Evolutionary conservation across 106 monocot genomes (phyloP).

Genomic region (Dendrobium huoshanense): DNA sequence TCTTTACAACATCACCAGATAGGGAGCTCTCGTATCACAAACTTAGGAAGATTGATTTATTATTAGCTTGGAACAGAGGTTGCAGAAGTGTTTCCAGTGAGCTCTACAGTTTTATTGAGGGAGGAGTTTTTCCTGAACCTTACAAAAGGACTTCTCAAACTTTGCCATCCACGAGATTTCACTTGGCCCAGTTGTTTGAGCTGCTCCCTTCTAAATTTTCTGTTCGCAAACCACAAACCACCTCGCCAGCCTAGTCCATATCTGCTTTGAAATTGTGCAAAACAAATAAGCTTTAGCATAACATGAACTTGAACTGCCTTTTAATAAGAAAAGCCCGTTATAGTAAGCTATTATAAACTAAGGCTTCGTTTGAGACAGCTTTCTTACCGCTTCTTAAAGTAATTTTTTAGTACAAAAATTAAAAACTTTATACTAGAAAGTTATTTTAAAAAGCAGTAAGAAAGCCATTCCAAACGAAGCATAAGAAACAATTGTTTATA

Average conservation of each 20-base stretch:
- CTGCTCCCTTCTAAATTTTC: slow-evolving; percentile 63
- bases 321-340: too few species aligned
- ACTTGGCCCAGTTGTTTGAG: slow-evolving; percentile 61
- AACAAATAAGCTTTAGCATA: too few species aligned
- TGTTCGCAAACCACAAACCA: slow-evolving; percentile 67
- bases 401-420: too few species aligned
- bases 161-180: slow-evolving; percentile 57
- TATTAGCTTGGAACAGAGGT: not conserved
- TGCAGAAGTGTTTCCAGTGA: not conserved
- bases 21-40: not conserved
- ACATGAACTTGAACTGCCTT: too few species aligned
- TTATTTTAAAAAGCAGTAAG: too few species aligned
- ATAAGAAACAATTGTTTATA: too few species aligned
- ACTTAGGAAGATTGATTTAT: not conserved
- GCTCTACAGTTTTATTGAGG: slow-evolving; percentile 15
- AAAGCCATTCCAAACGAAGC: too few species aligned
- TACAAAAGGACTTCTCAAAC: slow-evolving; percentile 38
- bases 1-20: not conserved
- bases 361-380: too few species aligned
- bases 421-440: too few species aligned
- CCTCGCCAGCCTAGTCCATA: slow-evolving; percentile 87
- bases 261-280: slow-evolving; percentile 25
- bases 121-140: slow-evolving; percentile 18
- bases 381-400: too few species aligned
- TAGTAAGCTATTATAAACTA: too few species aligned